Base-by-base conservation (phyloP, 345 rosid species). In the Citropsis articulata region DNA sequence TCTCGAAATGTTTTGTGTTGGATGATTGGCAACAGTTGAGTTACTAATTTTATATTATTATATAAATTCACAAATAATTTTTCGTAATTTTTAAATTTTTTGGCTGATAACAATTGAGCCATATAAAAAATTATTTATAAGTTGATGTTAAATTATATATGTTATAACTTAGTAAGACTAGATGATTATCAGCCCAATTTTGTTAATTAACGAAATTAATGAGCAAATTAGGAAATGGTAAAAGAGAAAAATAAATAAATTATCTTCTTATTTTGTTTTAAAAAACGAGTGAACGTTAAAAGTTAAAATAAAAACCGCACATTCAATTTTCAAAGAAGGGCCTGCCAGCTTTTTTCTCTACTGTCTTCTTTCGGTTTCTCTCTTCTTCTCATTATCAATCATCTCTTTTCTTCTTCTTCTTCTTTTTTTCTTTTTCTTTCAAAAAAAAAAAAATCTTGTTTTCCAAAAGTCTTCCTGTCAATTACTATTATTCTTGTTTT, bases 301-400 rank as follows among this genome's bases (percentile, higher is more conserved):
- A 36, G 61, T 8, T 21, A n/a, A 69, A 76, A 77, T 73, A 48
- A 82, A 77, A 83, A 56, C 57, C 84, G 59, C 71, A 83, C 48
- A 59, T 72, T 80, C 71, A 18, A 56, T 56, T 6, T 33, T 28
- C 21, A 62, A 31, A 30, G 67, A 62, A 68, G 69, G 74, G 79
- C 75, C 84, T 75, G 62, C 60, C 70, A 42, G 77, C 61, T 22
- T 64, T 63, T 48, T 61, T 60, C 22, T 25, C 21, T 28, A 56
- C 40, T 42, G 31, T 66, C 72, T 77, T 61, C 59, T 42, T 62
- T 74, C 68, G 73, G 33, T 36, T 38, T 48, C 79, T 69, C 53
- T 59, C 66, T 74, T 63, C 50, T 45, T 13, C 50, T 45, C 50
- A 45, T 10, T 10, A 45, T 45, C 50, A 45, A 45, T 45, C 50